Percentiles rank a stretch among this genome's conserved stretches.
Evolutionary conservation across 1,284 basidiomycete genomes (phyloP).

Genomic region (Ceratobasidium sp.): DNA sequence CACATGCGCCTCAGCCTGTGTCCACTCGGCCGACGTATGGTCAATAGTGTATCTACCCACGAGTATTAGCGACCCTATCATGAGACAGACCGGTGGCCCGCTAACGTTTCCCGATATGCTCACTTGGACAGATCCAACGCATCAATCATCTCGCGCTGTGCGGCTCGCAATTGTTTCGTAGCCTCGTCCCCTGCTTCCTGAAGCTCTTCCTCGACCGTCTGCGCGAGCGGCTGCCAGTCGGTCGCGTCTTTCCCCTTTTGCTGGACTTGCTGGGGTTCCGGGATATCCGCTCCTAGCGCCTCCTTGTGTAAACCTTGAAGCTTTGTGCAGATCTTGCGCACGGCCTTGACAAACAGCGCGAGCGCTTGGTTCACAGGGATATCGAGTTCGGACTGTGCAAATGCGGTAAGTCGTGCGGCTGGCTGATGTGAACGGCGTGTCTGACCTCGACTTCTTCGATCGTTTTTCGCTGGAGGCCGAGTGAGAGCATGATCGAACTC

Average conservation of each 20-base stretch:
- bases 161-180: conserved; percentile 53
- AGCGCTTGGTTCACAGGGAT: conserved; percentile 88
- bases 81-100: conserved; percentile 17
- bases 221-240: conserved; percentile 65
- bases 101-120: conserved; percentile 55
- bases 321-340: conserved; percentile 85
- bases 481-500: conserved; percentile 85
- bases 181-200: conserved; percentile 72
- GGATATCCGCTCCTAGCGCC: conserved; percentile 67
- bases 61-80: conserved; percentile 38
- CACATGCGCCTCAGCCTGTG: conserved; percentile 76
- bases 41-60: conserved; percentile 79
- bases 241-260: conserved; percentile 47
- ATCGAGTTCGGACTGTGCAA: conserved; percentile 73
- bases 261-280: conserved; percentile 44
- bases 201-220: conserved; percentile 64
- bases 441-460: conserved; percentile 89
- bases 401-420: conserved; percentile 32
- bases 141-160: conserved; percentile 85
- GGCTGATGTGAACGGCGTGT: conserved; percentile 36
- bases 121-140: conserved; percentile 86
- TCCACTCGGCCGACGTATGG: conserved; percentile 76
- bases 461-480: conserved; percentile 92
- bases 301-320: conserved; percentile 85
- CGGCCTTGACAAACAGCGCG: conserved; percentile 91